Base-by-base conservation (phyloP, 23 red algal genomes). In the Gracilaria vermiculophylla region DNA sequence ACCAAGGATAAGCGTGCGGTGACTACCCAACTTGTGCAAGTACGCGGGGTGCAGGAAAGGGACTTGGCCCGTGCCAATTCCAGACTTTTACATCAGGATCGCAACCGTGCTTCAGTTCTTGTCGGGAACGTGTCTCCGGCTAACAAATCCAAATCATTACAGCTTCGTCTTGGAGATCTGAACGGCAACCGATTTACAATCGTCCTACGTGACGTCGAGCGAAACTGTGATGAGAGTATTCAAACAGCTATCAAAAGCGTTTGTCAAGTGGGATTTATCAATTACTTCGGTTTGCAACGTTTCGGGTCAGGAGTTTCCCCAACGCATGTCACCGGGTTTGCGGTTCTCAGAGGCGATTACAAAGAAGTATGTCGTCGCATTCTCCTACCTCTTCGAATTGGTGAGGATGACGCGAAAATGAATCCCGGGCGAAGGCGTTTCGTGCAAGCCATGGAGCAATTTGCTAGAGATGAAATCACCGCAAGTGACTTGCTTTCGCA, bases 221-320 rank as follows among this genome's bases (percentile, higher is more conserved):
- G 49, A 12, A 8, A 44, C 9, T 48, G 31, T 78, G 49, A 69
- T 27, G 53, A 25, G 5, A 70, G 47, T 31, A 55, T 96, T 34
- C 17, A 45, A 33, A 55, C 48, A 17, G 95, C 95, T 19, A 61
- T 94, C 35, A 80, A 76, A 34, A 43, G 34, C 10, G 43, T 98
- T 24, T 48, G 62, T 7, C 15, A 64, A 53, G 72, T 69, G 16
- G 97, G 97, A n/a, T 99, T 99, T 74, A 83, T 99, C 72, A 99
- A 99, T 45, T 99, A 99, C 60, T 99, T 93, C 81, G 97, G 97
- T 15, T 58, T 99, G 39, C 97, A 99, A 56, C 87, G 97, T 9
- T 99, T 99, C 80, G 97, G 97, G 9, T 88, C 91, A 28, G 92
- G 97, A 21, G 90, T 78, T 5, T 77, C 76, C 10, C 64, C 86